Evolutionary conservation across 495 filamentous ascomycete genomes (phyloP).

Genomic region (Neurospora sp.): DNA sequence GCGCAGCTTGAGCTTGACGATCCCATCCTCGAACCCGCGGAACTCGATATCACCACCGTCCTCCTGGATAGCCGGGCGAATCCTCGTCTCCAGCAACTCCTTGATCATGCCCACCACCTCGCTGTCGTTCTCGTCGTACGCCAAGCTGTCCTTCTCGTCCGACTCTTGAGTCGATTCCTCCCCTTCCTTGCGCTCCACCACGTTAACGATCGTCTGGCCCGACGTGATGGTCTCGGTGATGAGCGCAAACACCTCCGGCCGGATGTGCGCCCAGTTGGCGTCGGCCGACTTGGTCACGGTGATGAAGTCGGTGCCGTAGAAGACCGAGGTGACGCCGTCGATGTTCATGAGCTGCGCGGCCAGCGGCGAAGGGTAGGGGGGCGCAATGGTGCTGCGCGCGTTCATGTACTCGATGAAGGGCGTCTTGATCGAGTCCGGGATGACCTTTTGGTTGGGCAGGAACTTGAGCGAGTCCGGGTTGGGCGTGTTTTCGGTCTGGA

Average conservation of each 20-base stretch:
- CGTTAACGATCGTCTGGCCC: conserved; percentile 71
- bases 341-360: conserved; percentile 82
- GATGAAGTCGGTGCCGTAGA: conserved; percentile 92
- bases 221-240: conserved; percentile 85
- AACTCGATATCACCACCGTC: conserved; percentile 97
- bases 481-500: conserved; percentile 89
- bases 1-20: conserved; percentile 76
- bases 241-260: conserved; percentile 87
- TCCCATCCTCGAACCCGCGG: conserved; percentile 75
- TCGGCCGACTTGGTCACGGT: conserved; percentile 86
- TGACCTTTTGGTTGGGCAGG: conserved; percentile 71
- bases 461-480: conserved; percentile 93
- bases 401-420: conserved; percentile 85
- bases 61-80: conserved; percentile 91
- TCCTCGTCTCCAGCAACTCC: conserved; percentile 91
- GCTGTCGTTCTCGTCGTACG: conserved; percentile 75
- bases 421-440: conserved; percentile 60
- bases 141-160: conserved; percentile 54
- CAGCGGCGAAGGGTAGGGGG: conserved; percentile 86
- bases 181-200: conserved; percentile 48
- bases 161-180: conserved; percentile 18
- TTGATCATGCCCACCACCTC: conserved; percentile 98
- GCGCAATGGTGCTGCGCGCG: conserved; percentile 76
- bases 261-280: conserved; percentile 86
- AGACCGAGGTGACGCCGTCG: conserved; percentile 87